A percentile compares a stretch with the other conserved stretches of the same genome.
phyloP scores from a whole-genome alignment of 2,329 filamentous ascomycete species.

The Calcarisporium arbuscula region DNA sequence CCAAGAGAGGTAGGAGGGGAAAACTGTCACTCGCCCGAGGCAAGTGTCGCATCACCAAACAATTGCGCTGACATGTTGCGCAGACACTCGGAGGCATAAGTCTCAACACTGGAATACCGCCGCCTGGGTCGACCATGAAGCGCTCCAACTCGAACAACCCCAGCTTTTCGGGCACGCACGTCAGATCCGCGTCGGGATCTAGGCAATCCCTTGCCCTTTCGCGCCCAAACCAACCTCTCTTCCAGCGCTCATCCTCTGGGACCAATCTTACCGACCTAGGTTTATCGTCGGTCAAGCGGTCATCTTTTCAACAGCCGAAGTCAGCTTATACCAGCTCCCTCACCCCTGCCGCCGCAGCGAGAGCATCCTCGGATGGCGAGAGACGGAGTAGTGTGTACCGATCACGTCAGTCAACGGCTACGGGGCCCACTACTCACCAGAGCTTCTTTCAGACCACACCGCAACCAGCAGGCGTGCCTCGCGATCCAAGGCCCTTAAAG shows the following conservation, averaged over 20 bases:
- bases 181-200: conserved; percentile 74
- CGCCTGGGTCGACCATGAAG: conserved; percentile 90
- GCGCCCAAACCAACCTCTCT: conserved; percentile 79
- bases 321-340: conserved; percentile 35
- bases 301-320: conserved; percentile 73
- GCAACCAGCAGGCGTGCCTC: conserved; percentile 71
- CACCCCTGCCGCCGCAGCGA: conserved; percentile 51
- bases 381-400: conserved; percentile 80
- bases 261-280: conserved; percentile 73
- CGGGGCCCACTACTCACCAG: conserved; percentile 67
- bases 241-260: conserved; percentile 78
- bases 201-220: conserved; percentile 79
- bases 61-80: conserved; percentile 13
- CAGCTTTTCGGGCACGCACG: conserved; percentile 62
- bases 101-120: conserved; percentile 77
- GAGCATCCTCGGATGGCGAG: conserved; percentile 47
- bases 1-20: conserved; percentile 69
- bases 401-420: conserved; percentile 59
- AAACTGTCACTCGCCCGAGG: neutral
- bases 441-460: conserved; percentile 92
- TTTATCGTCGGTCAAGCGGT: conserved; percentile 76
- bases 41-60: conserved; percentile 12
- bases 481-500: conserved; percentile 79
- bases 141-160: conserved; percentile 74
- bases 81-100: conserved; percentile 84